phyloP scores from a whole-genome alignment of 768 basidiomycete genomes.

The Panellus pusillus region DNA sequence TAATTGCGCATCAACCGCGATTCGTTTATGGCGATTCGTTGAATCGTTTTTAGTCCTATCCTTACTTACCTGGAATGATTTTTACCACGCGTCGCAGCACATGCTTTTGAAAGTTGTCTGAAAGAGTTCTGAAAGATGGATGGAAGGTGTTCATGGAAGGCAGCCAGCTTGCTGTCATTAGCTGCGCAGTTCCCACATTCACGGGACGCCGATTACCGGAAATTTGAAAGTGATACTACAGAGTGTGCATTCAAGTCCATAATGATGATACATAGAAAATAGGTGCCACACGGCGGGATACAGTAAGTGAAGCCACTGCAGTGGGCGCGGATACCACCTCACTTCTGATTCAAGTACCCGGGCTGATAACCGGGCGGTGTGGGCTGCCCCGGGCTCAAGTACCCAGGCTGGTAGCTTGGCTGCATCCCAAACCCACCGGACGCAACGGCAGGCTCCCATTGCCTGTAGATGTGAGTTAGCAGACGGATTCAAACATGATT shows the following conservation, averaged over 20 bases:
- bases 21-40: not conserved
- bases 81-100: too few species aligned
- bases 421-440: conserved; percentile 31
- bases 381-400: conserved; percentile 29
- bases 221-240: too few species aligned
- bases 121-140: not conserved
- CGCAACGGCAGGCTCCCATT: conserved; percentile 35
- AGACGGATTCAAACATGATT: not conserved
- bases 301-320: not conserved
- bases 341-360: conserved; percentile 15
- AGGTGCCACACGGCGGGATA: too few species aligned
- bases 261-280: conserved; percentile 2
- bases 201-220: too few species aligned
- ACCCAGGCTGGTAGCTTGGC: conserved; percentile 43
- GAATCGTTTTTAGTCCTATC: not conserved
- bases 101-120: not conserved
- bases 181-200: too few species aligned
- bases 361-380: conserved; percentile 11
- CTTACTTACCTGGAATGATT: not conserved
- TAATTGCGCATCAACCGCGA: not conserved
- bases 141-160: not conserved
- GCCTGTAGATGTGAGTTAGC: conserved; percentile 16
- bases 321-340: not conserved
- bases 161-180: too few species aligned
- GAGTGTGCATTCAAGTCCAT: too few species aligned